Evolutionary conservation across 352 stramenopile genomes (phyloP).

Genomic region (Phytophthora europaea): DNA sequence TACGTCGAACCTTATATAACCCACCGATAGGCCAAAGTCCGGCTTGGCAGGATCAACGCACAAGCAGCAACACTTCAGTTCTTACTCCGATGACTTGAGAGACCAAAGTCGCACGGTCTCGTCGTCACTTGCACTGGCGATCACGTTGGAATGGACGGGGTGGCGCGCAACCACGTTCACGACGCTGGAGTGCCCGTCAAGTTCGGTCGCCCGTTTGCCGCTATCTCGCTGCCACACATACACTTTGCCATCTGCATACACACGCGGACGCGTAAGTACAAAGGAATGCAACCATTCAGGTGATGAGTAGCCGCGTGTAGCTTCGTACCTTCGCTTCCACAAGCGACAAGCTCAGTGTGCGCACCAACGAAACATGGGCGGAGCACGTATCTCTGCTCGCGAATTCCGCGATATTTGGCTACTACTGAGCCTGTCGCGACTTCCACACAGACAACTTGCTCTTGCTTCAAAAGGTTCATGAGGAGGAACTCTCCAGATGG

Average conservation of each 20-base stretch:
- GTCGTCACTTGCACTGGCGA: conserved; percentile 82
- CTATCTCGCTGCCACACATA: conserved; percentile 72
- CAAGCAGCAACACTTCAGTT: background rate
- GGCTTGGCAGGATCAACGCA: background rate
- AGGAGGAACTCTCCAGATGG: conserved; percentile 59
- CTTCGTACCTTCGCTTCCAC: conserved; percentile 73
- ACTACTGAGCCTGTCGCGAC: conserved; percentile 52
- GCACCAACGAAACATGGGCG: conserved; percentile 68
- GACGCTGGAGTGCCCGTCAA: conserved; percentile 70
- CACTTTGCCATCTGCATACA: conserved; percentile 60
- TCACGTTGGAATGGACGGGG: conserved; percentile 54
- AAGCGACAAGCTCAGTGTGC: conserved; percentile 64
- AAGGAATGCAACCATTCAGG: background rate
- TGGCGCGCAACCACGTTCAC: conserved; percentile 78
- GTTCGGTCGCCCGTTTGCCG: conserved; percentile 45
- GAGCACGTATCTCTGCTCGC: conserved; percentile 72
- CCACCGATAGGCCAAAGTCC: background rate
- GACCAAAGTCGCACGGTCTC: conserved; percentile 69
- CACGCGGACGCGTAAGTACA: background rate
- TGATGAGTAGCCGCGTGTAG: background rate
- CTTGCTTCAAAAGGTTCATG: conserved; percentile 69
- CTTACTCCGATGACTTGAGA: conserved; percentile 38
- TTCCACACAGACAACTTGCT: conserved; percentile 69
- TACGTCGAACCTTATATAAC: background rate
- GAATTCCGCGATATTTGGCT: conserved; percentile 64